Evolutionary conservation across 768 basidiomycete genomes (phyloP).

Genomic region (Daedaleopsis sinensis): DNA sequence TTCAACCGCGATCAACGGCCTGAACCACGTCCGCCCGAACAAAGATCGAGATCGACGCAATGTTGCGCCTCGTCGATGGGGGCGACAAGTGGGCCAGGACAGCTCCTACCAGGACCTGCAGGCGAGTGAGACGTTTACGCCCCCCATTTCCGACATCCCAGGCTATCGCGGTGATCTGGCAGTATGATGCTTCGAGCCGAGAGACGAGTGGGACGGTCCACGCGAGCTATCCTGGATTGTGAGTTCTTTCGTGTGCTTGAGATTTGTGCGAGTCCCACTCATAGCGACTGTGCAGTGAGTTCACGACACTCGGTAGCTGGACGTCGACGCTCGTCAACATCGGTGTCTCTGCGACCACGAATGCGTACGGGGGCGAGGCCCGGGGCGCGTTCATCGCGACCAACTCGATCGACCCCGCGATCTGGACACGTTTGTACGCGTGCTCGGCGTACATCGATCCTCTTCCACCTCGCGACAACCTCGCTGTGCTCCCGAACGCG

Average conservation of each 20-base stretch:
- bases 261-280: constrained; percentile 17
- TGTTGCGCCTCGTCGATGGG: constrained; percentile 45
- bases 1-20: constrained; percentile 68
- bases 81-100: constrained; percentile 48
- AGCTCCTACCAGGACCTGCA: constrained; percentile 48
- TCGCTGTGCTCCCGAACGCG: constrained; percentile 61
- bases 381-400: constrained; percentile 59
- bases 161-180: constrained; percentile 45
- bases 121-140: constrained; percentile 57
- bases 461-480: constrained; percentile 61
- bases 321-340: constrained; percentile 46
- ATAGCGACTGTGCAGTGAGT: constrained; percentile 40
- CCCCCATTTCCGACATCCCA: constrained; percentile 47
- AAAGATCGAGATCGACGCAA: constrained; percentile 49
- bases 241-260: constrained; percentile 25
- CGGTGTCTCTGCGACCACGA: constrained; percentile 44
- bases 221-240: constrained; percentile 55
- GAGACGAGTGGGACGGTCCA: constrained; percentile 57
- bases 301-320: constrained; percentile 59
- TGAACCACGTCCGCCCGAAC: constrained; percentile 64
- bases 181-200: constrained; percentile 46
- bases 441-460: constrained; percentile 67
- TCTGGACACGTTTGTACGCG: constrained; percentile 69
- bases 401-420: constrained; percentile 60
- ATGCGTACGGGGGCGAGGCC: constrained; percentile 50